Evolutionary conservation across 2,329 filamentous ascomycete species (phyloP).

Genomic region (Dothideomycetes sp.): DNA sequence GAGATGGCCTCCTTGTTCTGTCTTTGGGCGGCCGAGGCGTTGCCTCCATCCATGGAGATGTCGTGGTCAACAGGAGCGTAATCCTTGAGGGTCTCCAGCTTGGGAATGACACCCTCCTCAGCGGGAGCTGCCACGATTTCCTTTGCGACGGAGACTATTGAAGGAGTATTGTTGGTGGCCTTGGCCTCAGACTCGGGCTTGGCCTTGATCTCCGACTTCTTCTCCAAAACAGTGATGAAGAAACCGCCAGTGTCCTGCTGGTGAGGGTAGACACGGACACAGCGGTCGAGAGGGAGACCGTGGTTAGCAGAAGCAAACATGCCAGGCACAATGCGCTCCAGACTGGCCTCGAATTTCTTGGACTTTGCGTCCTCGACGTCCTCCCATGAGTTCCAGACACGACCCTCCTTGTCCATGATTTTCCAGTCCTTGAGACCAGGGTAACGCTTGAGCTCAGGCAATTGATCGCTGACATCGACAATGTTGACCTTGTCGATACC

Average conservation of each 20-base stretch:
- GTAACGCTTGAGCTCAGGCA: slow-evolving; percentile 67
- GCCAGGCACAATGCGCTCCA: slow-evolving; percentile 62
- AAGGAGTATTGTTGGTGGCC: slow-evolving; percentile 18
- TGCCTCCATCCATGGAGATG: slow-evolving; percentile 15
- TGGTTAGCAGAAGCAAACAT: slow-evolving; percentile 68
- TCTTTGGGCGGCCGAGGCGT: slow-evolving; percentile 19
- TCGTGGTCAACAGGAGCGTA: slow-evolving; percentile 23
- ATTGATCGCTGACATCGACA: slow-evolving; percentile 68
- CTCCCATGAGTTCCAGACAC: slow-evolving; percentile 71
- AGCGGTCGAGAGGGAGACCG: slow-evolving; percentile 71
- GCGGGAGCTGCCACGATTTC: slow-evolving; percentile 28
- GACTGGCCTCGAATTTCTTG: slow-evolving; percentile 48
- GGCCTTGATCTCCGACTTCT: slow-evolving; percentile 74
- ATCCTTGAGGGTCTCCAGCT: slow-evolving; percentile 23
- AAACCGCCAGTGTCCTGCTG: slow-evolving; percentile 94
- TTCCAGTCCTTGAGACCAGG: slow-evolving; percentile 76
- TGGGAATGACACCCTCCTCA: slow-evolving; percentile 22
- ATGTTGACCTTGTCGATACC: slow-evolving; percentile 73
- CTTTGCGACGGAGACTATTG: slow-evolving; percentile 29
- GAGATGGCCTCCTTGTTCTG: slow-evolving; percentile 18
- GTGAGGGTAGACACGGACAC: slow-evolving; percentile 91
- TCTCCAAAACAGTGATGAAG: slow-evolving; percentile 93
- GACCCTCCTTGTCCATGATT: slow-evolving; percentile 78
- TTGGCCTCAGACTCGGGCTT: slow-evolving; percentile 57
- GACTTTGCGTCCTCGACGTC: slow-evolving; percentile 62